Evolutionary conservation across 2,329 filamentous ascomycete species (phyloP), one percentile per base, ranked within the genome.

Genomic region (Diplodia corticola): DNA sequence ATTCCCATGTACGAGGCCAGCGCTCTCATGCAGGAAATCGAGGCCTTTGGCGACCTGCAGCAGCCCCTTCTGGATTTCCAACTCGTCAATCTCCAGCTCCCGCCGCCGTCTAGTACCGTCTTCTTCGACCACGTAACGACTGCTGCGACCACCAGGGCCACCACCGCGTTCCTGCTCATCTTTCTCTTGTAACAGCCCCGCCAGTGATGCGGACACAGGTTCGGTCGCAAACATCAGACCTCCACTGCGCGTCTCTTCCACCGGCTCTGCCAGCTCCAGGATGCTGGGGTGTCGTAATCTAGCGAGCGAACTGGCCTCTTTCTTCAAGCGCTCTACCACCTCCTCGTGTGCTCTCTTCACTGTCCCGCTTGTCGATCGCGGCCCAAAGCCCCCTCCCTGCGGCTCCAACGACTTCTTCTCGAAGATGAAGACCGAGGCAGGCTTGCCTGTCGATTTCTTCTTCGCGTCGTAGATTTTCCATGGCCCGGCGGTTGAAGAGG

Each of bases 381-480:
- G 76, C 57, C 85, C 82, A 35, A 67, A 64, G 26, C 87, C 85
- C 55, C 83, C 85, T 17, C 86, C 84, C 67, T 89, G 85, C 10
- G 87, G 81, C 67, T 97, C 93, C 64, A 99, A 82, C 0, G 88
- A 87, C 80, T 96, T 97, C 76, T 88, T 89, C 70, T 99, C 95
- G 77, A 98, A 97, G 70, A 98, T 89, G 74, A 98, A 99, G 71
- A 98, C 89, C 17, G 93, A 97, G 65, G 90, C 95, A 7, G 89
- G 79, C 77, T 95, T 96, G 70, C 91, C 92, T 0, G 93, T 97
- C 33, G 91, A 92, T 80, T 97, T 98, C 81, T 96, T 96, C 83
- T 96, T 98, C 67, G 91, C 93, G 81, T 97, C 93, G 84, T 94
- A 94, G 74, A 99, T 95, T 82, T 93, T 96, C 95, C 95, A 99